Conservation (phyloP, 2,329 filamentous ascomycete species). For the Fusarium xylarioides region DNA sequence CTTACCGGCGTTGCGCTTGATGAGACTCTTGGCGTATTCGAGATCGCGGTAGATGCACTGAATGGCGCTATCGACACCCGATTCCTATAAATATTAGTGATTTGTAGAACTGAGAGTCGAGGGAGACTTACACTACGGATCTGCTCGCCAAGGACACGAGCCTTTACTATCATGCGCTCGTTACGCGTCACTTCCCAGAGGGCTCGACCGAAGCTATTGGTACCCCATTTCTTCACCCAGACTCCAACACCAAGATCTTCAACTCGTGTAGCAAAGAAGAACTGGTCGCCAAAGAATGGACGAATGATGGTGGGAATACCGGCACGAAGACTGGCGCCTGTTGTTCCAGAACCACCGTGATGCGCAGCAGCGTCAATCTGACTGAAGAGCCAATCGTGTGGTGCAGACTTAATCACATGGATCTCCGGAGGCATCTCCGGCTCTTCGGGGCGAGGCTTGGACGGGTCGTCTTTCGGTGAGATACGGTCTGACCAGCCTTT, state of each 20-base stretch:
- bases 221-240: slow-evolving; percentile 87
- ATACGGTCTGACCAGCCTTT: slow-evolving; percentile 95
- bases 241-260: slow-evolving; percentile 95
- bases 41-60: slow-evolving; percentile 94
- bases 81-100: slow-evolving; percentile 68
- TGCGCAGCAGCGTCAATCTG: slow-evolving; percentile 95
- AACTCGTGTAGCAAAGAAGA: slow-evolving; percentile 90
- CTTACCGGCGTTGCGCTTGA: slow-evolving; percentile 71
- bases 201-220: slow-evolving; percentile 83
- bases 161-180: slow-evolving; percentile 90
- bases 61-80: slow-evolving; percentile 89
- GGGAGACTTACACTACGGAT: slow-evolving; percentile 77
- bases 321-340: slow-evolving; percentile 88
- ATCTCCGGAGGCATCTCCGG: slow-evolving; percentile 81
- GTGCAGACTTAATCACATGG: slow-evolving; percentile 86
- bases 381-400: slow-evolving; percentile 95
- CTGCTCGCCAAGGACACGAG: slow-evolving; percentile 80
- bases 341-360: slow-evolving; percentile 94
- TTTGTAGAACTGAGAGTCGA: not conserved
- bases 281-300: slow-evolving; percentile 98
- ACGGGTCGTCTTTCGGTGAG: slow-evolving; percentile 56
- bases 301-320: slow-evolving; percentile 94
- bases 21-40: slow-evolving; percentile 87
- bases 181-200: slow-evolving; percentile 92
- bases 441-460: slow-evolving; percentile 65